A percentile compares a stretch with the other conserved stretches of the same genome.
These are phyloP conservation scores for Saccharomyces jurei DNA, from an alignment of 805 yeast genomes.

Conservation along the genomic window DNA sequence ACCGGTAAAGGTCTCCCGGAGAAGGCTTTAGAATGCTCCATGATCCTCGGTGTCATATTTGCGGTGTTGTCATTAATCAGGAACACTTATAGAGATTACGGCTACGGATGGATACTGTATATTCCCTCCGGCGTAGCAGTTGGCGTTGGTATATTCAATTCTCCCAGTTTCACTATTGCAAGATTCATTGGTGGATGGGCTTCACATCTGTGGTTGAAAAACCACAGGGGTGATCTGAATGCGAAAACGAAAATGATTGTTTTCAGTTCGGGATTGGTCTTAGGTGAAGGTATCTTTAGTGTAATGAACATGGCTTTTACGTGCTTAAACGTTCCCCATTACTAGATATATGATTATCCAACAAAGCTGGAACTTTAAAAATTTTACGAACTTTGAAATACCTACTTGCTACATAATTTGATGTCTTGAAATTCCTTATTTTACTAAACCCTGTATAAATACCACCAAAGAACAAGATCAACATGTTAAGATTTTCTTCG, in stretches of 20 bases:
- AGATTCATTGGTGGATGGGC: constrained; percentile 82
- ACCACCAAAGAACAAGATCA: neutral
- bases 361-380: neutral
- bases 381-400: neutral
- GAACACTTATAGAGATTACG: constrained; percentile 41
- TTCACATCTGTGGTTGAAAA: constrained; percentile 49
- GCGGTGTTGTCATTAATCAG: constrained; percentile 60
- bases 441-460: neutral
- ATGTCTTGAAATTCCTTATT: neutral
- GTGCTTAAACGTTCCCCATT: constrained; percentile 56
- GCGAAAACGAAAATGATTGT: constrained; percentile 72
- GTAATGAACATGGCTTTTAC: constrained; percentile 74
- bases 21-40: constrained; percentile 52
- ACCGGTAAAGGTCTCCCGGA: constrained; percentile 89
- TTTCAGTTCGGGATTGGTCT: constrained; percentile 81
- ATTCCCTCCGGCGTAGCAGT: constrained; percentile 95
- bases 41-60: constrained; percentile 58
- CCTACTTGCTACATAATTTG: neutral
- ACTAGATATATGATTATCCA: constrained; percentile 10
- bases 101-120: constrained; percentile 38
- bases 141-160: constrained; percentile 91
- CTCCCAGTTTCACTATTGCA: constrained; percentile 89
- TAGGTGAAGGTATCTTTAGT: constrained; percentile 91
- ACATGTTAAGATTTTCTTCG: neutral
- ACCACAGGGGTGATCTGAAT: constrained; percentile 31